Conservation (phyloP, 2,329 filamentous ascomycete genomes). For the Colletotrichum cordylinicola region DNA sequence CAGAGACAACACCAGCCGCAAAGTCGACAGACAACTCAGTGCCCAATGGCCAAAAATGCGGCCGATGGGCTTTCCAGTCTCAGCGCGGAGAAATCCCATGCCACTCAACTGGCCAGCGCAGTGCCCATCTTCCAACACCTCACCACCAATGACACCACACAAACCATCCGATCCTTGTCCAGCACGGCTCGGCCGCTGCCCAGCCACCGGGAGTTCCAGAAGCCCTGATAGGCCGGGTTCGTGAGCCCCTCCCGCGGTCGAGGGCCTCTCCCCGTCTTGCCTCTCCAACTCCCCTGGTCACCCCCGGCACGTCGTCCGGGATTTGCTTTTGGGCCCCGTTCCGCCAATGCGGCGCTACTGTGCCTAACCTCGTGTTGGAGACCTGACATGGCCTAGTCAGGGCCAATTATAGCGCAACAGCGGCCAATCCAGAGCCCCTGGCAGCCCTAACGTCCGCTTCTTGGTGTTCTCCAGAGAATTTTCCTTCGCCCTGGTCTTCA, state of each 20-base stretch:
- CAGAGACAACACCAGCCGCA: neutral
- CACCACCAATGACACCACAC: neutral
- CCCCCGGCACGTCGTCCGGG: neutral
- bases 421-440: neutral
- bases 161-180: slow-evolving; percentile 1
- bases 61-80: neutral
- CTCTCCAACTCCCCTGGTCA: neutral
- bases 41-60: neutral
- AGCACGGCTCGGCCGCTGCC: neutral
- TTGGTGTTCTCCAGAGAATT: neutral
- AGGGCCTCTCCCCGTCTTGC: neutral
- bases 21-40: neutral
- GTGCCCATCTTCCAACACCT: neutral
- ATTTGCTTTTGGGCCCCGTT: slow-evolving; percentile 1
- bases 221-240: slow-evolving; percentile 5
- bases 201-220: neutral
- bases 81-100: neutral
- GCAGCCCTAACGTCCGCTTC: neutral
- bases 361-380: slow-evolving; percentile 18
- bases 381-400: neutral
- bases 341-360: slow-evolving; percentile 20
- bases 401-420: slow-evolving; percentile 13
- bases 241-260: neutral
- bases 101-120: neutral
- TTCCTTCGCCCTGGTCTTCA: neutral